Evolutionary conservation across 805 yeast species (phyloP).

Genomic region (Cyberlindnera petersonii): DNA sequence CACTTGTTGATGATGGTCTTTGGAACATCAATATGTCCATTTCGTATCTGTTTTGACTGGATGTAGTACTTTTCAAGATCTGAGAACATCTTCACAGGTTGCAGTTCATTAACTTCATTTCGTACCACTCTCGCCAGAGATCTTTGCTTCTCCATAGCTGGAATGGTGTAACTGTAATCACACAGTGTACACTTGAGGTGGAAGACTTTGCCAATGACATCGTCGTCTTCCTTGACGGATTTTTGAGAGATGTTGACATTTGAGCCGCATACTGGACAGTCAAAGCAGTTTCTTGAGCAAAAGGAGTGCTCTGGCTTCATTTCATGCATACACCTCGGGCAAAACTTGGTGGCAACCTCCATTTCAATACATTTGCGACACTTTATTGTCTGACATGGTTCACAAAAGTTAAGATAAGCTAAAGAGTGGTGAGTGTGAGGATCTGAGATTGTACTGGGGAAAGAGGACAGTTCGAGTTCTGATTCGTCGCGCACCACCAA

Average conservation of each 20-base stretch:
- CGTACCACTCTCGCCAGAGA: conserved; percentile 17
- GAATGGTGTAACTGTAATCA: conserved; percentile 14
- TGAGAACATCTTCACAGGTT: conserved; percentile 11
- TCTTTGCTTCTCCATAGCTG: conserved; percentile 17
- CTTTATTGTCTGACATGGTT: conserved; percentile 25
- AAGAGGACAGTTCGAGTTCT: conserved; percentile 14
- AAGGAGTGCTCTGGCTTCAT: conserved; percentile 22
- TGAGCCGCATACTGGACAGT: conserved; percentile 25
- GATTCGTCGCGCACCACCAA: conserved; percentile 3
- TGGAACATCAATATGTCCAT: conserved; percentile 15
- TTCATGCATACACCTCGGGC: conserved; percentile 27
- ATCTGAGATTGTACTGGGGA: conserved; percentile 24
- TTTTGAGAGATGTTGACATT: conserved; percentile 15
- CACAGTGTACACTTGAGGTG: conserved; percentile 19
- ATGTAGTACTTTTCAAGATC: conserved; percentile 21
- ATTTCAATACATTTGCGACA: conserved; percentile 28
- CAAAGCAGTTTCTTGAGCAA: conserved; percentile 28
- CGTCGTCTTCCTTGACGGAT: neutral
- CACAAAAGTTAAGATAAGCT: conserved; percentile 22
- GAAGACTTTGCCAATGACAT: conserved; percentile 3
- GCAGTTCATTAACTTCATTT: conserved; percentile 4
- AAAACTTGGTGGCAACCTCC: conserved; percentile 25
- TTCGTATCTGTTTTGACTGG: conserved; percentile 13
- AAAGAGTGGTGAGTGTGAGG: conserved; percentile 18
- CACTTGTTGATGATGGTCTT: conserved; percentile 15